phyloP scores from a whole-genome alignment of 1,284 basidiomycete species.

The Ceratobasidium sp. region DNA sequence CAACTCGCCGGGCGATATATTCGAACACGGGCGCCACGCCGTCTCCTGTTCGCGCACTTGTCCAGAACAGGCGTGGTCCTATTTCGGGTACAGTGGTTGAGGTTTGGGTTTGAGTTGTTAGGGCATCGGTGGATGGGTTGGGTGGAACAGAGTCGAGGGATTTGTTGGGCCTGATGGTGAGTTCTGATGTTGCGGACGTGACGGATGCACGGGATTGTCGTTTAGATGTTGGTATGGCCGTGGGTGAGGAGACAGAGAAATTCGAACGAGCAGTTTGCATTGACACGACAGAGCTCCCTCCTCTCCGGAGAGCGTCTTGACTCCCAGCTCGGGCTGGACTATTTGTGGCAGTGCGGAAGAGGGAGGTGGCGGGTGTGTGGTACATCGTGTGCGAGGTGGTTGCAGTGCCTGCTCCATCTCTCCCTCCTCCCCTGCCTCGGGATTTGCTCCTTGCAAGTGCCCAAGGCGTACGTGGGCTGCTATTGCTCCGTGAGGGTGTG shows the following conservation, averaged over 20 bases:
- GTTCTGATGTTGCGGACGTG: not conserved
- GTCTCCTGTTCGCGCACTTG: slow-evolving; percentile 77
- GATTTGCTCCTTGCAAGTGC: slow-evolving; percentile 44
- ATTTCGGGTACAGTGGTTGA: slow-evolving; percentile 19
- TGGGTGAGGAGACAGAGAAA: slow-evolving; percentile 38
- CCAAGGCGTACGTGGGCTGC: slow-evolving; percentile 39
- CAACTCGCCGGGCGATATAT: slow-evolving; percentile 70
- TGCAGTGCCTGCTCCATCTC: slow-evolving; percentile 59
- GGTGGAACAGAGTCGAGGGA: slow-evolving; percentile 48
- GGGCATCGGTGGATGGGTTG: slow-evolving; percentile 46
- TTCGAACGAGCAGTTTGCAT: slow-evolving; percentile 46
- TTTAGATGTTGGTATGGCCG: slow-evolving; percentile 34
- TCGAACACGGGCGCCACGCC: slow-evolving; percentile 75
- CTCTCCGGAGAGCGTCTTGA: slow-evolving; percentile 46
- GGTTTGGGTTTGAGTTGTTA: slow-evolving; percentile 47
- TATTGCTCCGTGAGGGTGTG: not conserved
- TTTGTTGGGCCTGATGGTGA: slow-evolving; percentile 45
- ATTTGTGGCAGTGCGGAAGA: slow-evolving; percentile 57
- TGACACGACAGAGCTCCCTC: slow-evolving; percentile 48
- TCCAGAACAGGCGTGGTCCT: slow-evolving; percentile 72
- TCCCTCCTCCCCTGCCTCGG: slow-evolving; percentile 44
- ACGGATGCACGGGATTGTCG: slow-evolving; percentile 24
- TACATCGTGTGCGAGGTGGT: slow-evolving; percentile 69
- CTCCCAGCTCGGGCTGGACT: slow-evolving; percentile 48
- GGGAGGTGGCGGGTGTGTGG: slow-evolving; percentile 78